Conservation (phyloP, 176 grass and related monocot genomes). For the Puya raimondii region DNA sequence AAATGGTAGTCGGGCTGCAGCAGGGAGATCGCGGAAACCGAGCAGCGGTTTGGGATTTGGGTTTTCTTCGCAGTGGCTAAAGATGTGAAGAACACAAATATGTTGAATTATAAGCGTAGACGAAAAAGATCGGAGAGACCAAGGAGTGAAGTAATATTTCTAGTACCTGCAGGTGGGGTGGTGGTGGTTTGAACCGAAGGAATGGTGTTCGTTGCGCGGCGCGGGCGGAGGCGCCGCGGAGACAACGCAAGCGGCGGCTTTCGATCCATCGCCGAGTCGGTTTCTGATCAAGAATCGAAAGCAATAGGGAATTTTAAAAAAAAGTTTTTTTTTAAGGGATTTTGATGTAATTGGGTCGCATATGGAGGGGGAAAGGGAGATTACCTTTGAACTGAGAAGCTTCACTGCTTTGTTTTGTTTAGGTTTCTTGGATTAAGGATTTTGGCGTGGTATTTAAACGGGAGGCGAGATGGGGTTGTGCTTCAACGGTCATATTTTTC, state of each 20-base stretch:
- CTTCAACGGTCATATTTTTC: slow-evolving; percentile 5
- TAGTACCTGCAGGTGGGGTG: slow-evolving; percentile 31
- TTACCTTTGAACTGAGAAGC: neutral
- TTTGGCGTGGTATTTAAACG: neutral
- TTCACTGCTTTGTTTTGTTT: neutral
- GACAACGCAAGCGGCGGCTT: slow-evolving; percentile 53
- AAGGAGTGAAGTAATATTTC: too few species aligned
- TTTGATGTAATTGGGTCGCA: neutral
- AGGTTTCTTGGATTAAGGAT: neutral
- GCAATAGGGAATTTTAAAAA: neutral
- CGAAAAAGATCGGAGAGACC: neutral
- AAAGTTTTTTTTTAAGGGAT: too few species aligned
- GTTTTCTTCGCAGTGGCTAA: slow-evolving; percentile 42
- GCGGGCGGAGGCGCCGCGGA: slow-evolving; percentile 71
- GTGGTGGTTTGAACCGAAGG: slow-evolving; percentile 17
- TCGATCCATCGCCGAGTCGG: slow-evolving; percentile 35
- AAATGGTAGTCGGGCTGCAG: slow-evolving; percentile 21
- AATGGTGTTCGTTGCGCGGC: slow-evolving; percentile 14
- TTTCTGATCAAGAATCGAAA: neutral
- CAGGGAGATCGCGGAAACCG: slow-evolving; percentile 37
- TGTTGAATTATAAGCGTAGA: neutral
- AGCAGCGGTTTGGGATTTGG: slow-evolving; percentile 25
- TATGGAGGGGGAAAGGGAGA: neutral
- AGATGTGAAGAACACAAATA: neutral
- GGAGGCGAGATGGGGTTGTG: neutral